phyloP scores from a whole-genome alignment of 2,329 filamentous ascomycete species.

The Orbilia ellipsospora region DNA sequence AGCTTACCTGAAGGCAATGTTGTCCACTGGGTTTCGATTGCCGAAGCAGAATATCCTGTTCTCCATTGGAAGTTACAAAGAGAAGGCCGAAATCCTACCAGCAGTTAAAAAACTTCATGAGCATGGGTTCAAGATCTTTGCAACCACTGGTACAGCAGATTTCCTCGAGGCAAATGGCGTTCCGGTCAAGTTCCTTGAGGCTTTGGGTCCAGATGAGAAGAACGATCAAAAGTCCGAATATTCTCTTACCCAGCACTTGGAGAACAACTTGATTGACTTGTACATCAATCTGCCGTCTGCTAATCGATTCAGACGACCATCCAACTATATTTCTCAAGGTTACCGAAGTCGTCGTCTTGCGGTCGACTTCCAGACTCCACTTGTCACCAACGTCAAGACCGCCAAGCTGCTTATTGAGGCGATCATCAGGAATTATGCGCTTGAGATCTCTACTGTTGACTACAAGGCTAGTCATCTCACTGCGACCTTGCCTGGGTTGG shows the following conservation, averaged over 20 bases:
- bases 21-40: slow-evolving; percentile 95
- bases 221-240: slow-evolving; percentile 94
- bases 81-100: slow-evolving; percentile 96
- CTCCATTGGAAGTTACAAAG: slow-evolving; percentile 96
- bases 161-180: slow-evolving; percentile 94
- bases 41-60: slow-evolving; percentile 95
- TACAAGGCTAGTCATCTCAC: slow-evolving; percentile 90
- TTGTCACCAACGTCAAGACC: slow-evolving; percentile 99
- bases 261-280: slow-evolving; percentile 96
- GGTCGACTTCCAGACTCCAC: slow-evolving; percentile 94
- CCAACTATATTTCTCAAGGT: slow-evolving; percentile 98
- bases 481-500: slow-evolving; percentile 76
- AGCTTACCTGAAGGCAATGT: slow-evolving; percentile 93
- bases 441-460: slow-evolving; percentile 84
- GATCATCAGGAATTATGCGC: slow-evolving; percentile 85
- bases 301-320: slow-evolving; percentile 95
- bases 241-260: slow-evolving; percentile 93
- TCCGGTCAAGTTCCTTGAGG: slow-evolving; percentile 91
- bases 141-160: slow-evolving; percentile 94
- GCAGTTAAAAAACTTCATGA: slow-evolving; percentile 89
- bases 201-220: slow-evolving; percentile 76
- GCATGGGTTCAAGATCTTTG: slow-evolving; percentile 94
- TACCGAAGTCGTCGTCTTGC: slow-evolving; percentile 98
- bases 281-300: slow-evolving; percentile 99
- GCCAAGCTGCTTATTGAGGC: slow-evolving; percentile 97